phyloP scores from a whole-genome alignment of 306 rosid genomes.

The Dryas drummondii region DNA sequence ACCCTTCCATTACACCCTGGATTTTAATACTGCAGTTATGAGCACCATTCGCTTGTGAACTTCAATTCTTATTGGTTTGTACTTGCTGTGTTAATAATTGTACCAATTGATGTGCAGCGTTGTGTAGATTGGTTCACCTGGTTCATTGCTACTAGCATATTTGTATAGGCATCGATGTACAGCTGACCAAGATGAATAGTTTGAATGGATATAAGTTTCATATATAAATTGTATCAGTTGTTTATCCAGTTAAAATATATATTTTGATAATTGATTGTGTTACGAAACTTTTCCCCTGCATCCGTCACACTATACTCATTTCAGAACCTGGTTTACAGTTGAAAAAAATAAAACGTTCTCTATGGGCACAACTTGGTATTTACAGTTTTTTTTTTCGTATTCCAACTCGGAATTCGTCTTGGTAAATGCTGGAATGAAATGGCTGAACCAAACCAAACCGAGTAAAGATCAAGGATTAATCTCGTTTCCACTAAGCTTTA shows the following conservation, averaged over 20 bases:
- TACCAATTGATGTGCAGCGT: constrained; percentile 31
- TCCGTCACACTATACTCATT: not conserved
- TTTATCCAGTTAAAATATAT: not conserved
- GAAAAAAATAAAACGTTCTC: no score
- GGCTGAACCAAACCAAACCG: not conserved
- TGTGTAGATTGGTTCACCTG: not conserved
- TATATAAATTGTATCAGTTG: not conserved
- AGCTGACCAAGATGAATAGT: not conserved
- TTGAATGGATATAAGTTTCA: not conserved
- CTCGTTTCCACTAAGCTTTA: not conserved
- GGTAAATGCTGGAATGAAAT: no score
- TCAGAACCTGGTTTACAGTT: no score
- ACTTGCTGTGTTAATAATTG: constrained; percentile 19
- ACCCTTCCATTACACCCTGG: constrained; percentile 53
- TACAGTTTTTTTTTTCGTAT: no score
- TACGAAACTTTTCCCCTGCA: not conserved
- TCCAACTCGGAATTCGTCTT: no score
- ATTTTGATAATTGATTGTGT: no score
- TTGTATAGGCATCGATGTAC: constrained; percentile 15
- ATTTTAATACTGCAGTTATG: constrained; percentile 59
- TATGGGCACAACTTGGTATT: no score
- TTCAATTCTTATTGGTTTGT: constrained; percentile 16
- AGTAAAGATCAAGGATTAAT: not conserved
- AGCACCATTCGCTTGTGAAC: constrained; percentile 65
- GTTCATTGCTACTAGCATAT: constrained; percentile 11